Conservation (phyloP, 75 land plant genomes). For the Pinus tabuliformis region DNA sequence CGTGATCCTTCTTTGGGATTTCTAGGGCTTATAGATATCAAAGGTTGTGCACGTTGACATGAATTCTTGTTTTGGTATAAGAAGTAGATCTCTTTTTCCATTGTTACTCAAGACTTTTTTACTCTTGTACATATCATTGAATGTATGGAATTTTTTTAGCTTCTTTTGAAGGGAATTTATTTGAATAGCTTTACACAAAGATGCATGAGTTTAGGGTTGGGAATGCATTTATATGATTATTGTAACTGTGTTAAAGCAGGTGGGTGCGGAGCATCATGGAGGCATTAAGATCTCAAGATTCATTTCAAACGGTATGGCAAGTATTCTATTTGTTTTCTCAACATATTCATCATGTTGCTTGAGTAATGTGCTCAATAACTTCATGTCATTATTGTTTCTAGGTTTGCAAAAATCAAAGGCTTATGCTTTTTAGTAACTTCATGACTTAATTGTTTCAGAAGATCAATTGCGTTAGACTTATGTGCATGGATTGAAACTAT, state of each 20-base stretch:
- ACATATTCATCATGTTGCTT: background rate
- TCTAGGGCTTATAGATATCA: background rate
- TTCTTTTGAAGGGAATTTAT: too few species aligned
- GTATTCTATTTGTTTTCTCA: background rate
- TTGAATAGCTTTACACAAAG: background rate
- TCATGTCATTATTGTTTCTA: background rate
- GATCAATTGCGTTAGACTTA: too few species aligned
- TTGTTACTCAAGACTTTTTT: background rate
- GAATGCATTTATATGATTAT: background rate
- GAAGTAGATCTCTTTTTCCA: background rate
- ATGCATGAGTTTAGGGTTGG: background rate
- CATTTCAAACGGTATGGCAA: conserved; percentile 3
- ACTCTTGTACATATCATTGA: background rate
- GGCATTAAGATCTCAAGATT: conserved; percentile 9
- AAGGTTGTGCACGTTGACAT: background rate
- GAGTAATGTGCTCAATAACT: background rate
- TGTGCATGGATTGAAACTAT: too few species aligned
- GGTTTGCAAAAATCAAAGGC: background rate
- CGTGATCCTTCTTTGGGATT: background rate
- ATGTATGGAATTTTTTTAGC: too few species aligned
- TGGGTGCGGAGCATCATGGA: conserved; percentile 1
- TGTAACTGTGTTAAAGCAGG: background rate
- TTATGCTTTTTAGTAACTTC: background rate
- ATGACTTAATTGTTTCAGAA: background rate
- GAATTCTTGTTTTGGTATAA: background rate